Evolutionary conservation across 1,284 basidiomycete genomes (phyloP).

Genomic region (Inonotus hispidus): DNA sequence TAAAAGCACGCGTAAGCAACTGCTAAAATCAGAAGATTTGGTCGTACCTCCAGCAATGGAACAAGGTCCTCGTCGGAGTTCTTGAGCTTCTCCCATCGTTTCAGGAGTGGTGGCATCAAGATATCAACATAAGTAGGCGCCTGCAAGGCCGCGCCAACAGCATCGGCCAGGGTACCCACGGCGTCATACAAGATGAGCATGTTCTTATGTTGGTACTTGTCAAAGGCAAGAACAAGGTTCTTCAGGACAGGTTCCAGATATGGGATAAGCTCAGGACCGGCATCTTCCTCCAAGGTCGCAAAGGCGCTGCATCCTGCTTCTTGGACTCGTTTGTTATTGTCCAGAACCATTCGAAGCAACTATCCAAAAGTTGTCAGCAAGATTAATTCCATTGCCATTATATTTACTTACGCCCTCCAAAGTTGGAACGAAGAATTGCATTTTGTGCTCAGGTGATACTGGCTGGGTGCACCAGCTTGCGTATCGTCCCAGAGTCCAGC

Average conservation of each 20-base stretch:
- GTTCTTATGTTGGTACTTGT: slow-evolving; percentile 99
- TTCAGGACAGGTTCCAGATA: slow-evolving; percentile 93
- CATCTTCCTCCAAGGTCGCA: slow-evolving; percentile 98
- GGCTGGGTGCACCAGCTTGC: slow-evolving; percentile 92
- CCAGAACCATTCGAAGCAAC: slow-evolving; percentile 96
- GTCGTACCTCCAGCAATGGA: slow-evolving; percentile 82
- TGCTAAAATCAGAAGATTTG: slow-evolving; percentile 3
- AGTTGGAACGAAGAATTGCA: slow-evolving; percentile 89
- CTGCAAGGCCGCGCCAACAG: slow-evolving; percentile 85
- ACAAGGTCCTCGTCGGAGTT: slow-evolving; percentile 94
- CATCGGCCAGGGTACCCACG: slow-evolving; percentile 95
- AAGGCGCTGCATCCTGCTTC: slow-evolving; percentile 99
- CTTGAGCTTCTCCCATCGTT: slow-evolving; percentile 83
- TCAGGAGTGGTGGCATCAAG: slow-evolving; percentile 92
- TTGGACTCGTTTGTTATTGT: slow-evolving; percentile 98
- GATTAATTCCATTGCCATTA: slow-evolving; percentile 15
- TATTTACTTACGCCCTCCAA: slow-evolving; percentile 89
- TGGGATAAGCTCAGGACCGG: slow-evolving; percentile 83
- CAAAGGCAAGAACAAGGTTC: slow-evolving; percentile 93
- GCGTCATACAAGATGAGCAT: slow-evolving; percentile 98
- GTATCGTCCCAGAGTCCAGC: slow-evolving; percentile 99
- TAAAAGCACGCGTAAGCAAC: slow-evolving; percentile 31
- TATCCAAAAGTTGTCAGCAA: slow-evolving; percentile 28
- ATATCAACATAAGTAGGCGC: slow-evolving; percentile 88
- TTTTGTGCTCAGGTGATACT: slow-evolving; percentile 80